Conservation (phyloP, 768 basidiomycete species). For the Boletales sp. region DNA sequence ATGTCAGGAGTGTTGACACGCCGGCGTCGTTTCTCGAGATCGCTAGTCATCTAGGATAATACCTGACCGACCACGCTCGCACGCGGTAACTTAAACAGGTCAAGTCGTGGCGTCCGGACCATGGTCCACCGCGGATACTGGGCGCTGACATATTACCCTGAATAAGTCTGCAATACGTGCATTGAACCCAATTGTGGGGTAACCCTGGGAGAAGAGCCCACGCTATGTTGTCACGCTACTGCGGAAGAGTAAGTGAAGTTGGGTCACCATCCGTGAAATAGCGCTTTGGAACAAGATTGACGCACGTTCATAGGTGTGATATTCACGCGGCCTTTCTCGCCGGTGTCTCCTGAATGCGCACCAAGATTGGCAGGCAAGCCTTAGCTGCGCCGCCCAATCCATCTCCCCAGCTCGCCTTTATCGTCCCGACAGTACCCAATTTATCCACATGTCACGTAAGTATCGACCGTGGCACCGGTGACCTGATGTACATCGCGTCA, state of each 20-base stretch:
- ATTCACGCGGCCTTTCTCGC: not conserved
- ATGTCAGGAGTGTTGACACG: no score
- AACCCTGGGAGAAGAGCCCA: not conserved
- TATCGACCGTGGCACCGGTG: not conserved
- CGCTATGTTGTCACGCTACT: constrained; percentile 1
- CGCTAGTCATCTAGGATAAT: no score
- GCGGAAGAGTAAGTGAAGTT: constrained; percentile 14
- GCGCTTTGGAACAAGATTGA: not conserved
- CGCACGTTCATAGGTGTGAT: constrained; percentile 24
- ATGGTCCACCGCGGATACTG: not conserved
- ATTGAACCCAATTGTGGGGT: not conserved
- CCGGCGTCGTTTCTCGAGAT: no score
- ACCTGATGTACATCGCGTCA: not conserved
- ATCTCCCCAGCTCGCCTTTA: not conserved
- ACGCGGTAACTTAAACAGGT: not conserved
- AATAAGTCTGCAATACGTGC: not conserved
- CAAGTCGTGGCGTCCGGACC: not conserved
- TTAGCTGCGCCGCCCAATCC: not conserved
- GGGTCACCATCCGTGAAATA: constrained; percentile 7
- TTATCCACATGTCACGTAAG: constrained; percentile 12
- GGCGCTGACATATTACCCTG: not conserved
- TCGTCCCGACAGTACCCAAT: not conserved
- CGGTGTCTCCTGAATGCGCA: not conserved
- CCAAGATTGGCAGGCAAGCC: not conserved
- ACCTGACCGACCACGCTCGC: no score